phyloP scores from a whole-genome alignment of 2,329 filamentous ascomycete species.

The Ilyonectria mors-panacis region DNA sequence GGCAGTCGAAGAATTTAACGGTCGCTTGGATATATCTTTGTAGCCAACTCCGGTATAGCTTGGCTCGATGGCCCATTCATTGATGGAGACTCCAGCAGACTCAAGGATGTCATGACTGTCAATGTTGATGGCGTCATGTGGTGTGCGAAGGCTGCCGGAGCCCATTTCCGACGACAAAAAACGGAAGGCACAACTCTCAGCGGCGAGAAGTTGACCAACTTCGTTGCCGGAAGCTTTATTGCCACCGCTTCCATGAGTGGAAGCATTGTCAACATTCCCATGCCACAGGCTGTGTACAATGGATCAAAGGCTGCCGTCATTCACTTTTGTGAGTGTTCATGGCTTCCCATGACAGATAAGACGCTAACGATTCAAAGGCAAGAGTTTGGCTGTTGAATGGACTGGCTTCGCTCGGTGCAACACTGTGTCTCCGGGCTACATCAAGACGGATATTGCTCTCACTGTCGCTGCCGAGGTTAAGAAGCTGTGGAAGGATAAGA shows the following conservation, averaged over 20 bases:
- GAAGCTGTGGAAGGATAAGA: slow-evolving; percentile 45
- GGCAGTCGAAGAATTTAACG: slow-evolving; percentile 75
- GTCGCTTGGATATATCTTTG: slow-evolving; percentile 81
- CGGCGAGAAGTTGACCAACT: slow-evolving; percentile 38
- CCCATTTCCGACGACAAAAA: slow-evolving; percentile 78
- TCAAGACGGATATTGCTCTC: slow-evolving; percentile 43
- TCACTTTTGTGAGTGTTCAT: slow-evolving; percentile 66
- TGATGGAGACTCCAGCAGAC: slow-evolving; percentile 74
- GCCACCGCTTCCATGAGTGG: slow-evolving; percentile 66
- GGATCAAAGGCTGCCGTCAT: slow-evolving; percentile 69
- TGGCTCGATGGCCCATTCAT: slow-evolving; percentile 79
- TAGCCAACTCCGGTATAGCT: slow-evolving; percentile 81
- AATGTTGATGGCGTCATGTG: slow-evolving; percentile 83
- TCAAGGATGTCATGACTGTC: slow-evolving; percentile 76
- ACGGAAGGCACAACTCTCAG: slow-evolving; percentile 66
- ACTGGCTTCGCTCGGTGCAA: slow-evolving; percentile 70
- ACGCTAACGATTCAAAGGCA: no score
- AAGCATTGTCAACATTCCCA: slow-evolving; percentile 65
- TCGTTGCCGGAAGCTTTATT: slow-evolving; percentile 62
- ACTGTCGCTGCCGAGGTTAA: slow-evolving; percentile 44
- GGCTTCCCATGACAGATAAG: no score
- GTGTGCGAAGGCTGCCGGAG: slow-evolving; percentile 77
- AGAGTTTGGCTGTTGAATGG: slow-evolving; percentile 68
- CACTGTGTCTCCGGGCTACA: slow-evolving; percentile 60
- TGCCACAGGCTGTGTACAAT: slow-evolving; percentile 69